These are phyloP conservation scores for Aspergillus pseudotamarii DNA, from an alignment of 2,329 filamentous ascomycete genomes.

Conservation along the genomic window DNA sequence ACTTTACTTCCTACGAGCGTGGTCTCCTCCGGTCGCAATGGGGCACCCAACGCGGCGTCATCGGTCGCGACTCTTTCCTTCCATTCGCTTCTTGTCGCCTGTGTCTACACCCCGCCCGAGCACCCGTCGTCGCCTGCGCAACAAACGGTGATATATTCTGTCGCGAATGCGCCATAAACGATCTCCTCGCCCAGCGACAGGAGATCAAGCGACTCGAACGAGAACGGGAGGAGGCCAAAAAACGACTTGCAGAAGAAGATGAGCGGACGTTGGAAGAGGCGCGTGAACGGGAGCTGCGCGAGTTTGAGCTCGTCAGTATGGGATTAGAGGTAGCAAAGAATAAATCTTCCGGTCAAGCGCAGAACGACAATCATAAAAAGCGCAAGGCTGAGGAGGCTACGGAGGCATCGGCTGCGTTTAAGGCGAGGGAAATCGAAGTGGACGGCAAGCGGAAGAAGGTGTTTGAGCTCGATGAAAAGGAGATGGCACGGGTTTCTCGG, in stretches of 20 bases:
- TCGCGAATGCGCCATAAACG: slow-evolving; percentile 86
- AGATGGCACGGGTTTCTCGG: slow-evolving; percentile 69
- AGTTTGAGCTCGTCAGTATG: slow-evolving; percentile 85
- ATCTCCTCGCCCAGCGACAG: slow-evolving; percentile 87
- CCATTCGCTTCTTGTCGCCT: slow-evolving; percentile 87
- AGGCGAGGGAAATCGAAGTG: slow-evolving; percentile 48
- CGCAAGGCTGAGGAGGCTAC: slow-evolving; percentile 33
- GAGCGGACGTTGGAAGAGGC: slow-evolving; percentile 69
- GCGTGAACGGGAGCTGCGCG: slow-evolving; percentile 68
- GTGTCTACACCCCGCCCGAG: slow-evolving; percentile 77
- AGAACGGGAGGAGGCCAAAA: slow-evolving; percentile 61
- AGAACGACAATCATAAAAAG: slow-evolving; percentile 27
- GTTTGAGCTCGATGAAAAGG: slow-evolving; percentile 76
- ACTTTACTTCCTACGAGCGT: slow-evolving; percentile 93
- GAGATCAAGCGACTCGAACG: slow-evolving; percentile 83
- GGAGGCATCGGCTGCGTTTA: slow-evolving; percentile 30
- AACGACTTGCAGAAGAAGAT: slow-evolving; percentile 64
- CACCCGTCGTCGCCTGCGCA: slow-evolving; percentile 83
- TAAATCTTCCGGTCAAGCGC: slow-evolving; percentile 14
- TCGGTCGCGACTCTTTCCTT: slow-evolving; percentile 87
- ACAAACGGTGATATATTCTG: slow-evolving; percentile 87
- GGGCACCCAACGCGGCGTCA: slow-evolving; percentile 79
- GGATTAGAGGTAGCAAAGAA: slow-evolving; percentile 51
- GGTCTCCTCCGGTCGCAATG: slow-evolving; percentile 78
- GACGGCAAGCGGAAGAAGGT: slow-evolving; percentile 69